Base-by-base conservation (phyloP, 2,329 filamentous ascomycete genomes). In the Aspergillus novofumigatus region DNA sequence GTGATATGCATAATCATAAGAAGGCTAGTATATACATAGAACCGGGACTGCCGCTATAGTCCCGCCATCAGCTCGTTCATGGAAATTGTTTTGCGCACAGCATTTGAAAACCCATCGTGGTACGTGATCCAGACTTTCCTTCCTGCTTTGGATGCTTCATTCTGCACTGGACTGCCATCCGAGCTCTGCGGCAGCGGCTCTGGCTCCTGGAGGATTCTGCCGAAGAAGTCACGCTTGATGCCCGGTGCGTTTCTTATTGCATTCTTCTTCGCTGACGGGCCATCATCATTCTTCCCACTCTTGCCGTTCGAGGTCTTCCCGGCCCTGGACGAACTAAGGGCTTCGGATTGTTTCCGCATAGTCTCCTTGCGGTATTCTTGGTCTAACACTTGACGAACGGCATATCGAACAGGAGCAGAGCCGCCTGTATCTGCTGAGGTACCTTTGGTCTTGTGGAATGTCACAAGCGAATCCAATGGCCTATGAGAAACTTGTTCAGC, bases 91-190 rank as follows among this genome's bases (percentile, higher is more conserved):
- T 96, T 96, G 72, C 89, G 83, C 59, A 97, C 92, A 10, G 92
- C 92, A 80, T 97, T 96, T 55, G 91, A 94, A 70, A 91, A 86
- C 0, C 92, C 92, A 76, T 97, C 92, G 67, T 96, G 87, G 72
- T 87, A 97, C 61, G 86, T 93, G 45, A 96, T 86, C 92, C 92
- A 96, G 3, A 92, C 88, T 65, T 87, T 84, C 51, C 80, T 81
- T 50, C 82, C 82, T 55, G 69, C 66, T 55, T 72, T 71, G 4
- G 65, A 69, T 47, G 70, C 62, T 59, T 75, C 76, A 53, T 65
- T 69, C 51, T 60, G 59, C 25, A 51, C 54, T 6, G 53, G 48
- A 53, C 62, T 53, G 62, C 75, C 59, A 64, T 65, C 53, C 56
- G 59, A 54, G 10, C 71, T 77, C 47, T 80, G 65, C 5, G 57